Base-by-base conservation (phyloP, 2,329 filamentous ascomycete species). In the Botryotinia calthae region DNA sequence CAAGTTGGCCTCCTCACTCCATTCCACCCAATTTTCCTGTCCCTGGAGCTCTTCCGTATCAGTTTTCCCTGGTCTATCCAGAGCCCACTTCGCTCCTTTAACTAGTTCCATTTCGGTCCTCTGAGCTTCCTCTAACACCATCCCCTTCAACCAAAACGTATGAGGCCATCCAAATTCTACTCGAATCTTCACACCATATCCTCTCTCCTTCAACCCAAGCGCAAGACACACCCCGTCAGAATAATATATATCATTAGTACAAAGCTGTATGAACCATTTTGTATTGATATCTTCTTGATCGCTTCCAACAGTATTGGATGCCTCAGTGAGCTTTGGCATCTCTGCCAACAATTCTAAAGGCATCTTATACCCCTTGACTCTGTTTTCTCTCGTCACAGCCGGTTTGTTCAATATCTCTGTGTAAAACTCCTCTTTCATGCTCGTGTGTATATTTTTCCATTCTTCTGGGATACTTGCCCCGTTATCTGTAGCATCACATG, bases 151-250 rank as follows among this genome's bases (percentile, higher is more conserved):
- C 86, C 86, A 87, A 76, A 86, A 87, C 12, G 86, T 87, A 80
- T 87, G 86, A 28, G 85, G 85, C 82, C 83, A 86, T 14, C 85
- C 85, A 71, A 77, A 74, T 42, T 85, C 81, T 2, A 86, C 81
- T 75, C 84, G 82, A 10, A 85, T 76, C 72, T 77, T 81, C 0
- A 86, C 83, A 20, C 83, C 81, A 0, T 83, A 81, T 18, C 83
- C 83, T 6, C 80, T 82, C 20, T 81, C 78, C 58, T 78, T 79
- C 73, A 87, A 77, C 4, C 81, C 77, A 77, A 83, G 83, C 6
- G 83, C 85, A 76, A 86, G 86, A 75, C 85, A 87, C 14, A 85
- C 74, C 16, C 86, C 85, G 77, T 87, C 86, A 31, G 84, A 85
- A 78, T 86, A 87, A 73, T 86, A 81, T 58, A 83, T 82, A 74